A percentile compares a stretch with the other conserved stretches of the same genome.
Conservation (phyloP, 179 eudicot species). For the Beta lomatogona region DNA sequence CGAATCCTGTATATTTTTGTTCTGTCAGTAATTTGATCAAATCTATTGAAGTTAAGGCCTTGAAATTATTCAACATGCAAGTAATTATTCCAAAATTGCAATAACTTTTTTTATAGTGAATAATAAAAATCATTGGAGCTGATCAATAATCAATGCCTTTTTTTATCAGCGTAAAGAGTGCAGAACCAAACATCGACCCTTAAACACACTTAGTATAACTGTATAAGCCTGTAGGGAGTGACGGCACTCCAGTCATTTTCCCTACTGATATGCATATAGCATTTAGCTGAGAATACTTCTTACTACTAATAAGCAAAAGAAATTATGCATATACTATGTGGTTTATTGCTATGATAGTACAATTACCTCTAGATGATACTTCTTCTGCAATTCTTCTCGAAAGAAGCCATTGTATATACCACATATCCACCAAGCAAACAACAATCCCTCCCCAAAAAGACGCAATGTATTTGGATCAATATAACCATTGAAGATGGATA, state of each 20-base stretch:
- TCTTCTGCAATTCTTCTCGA: constrained; percentile 61
- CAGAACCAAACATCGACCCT: too few species aligned
- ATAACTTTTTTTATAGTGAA: too few species aligned
- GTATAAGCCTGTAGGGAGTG: too few species aligned
- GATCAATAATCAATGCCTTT: too few species aligned
- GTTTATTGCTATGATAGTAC: neutral
- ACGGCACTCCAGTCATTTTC: too few species aligned
- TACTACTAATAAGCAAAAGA: too few species aligned
- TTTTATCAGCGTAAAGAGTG: too few species aligned
- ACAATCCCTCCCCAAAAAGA: constrained; percentile 62
- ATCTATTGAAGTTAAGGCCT: too few species aligned
- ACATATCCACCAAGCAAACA: constrained; percentile 81
- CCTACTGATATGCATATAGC: too few species aligned
- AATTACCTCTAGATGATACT: constrained; percentile 67
- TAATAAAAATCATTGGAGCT: too few species aligned
- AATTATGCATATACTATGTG: neutral
- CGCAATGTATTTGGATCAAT: constrained; percentile 58
- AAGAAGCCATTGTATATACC: constrained; percentile 72
- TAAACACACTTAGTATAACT: too few species aligned
- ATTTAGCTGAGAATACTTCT: too few species aligned
- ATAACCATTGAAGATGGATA: constrained; percentile 48
- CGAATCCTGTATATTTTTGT: constrained; percentile 41
- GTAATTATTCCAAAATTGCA: neutral
- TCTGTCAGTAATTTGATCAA: neutral
- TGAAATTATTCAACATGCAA: neutral